A percentile compares a stretch with the other conserved stretches of the same genome.
Conservation (phyloP, 371 early-diverging fungal genomes). For the Rhizopus sp. region DNA sequence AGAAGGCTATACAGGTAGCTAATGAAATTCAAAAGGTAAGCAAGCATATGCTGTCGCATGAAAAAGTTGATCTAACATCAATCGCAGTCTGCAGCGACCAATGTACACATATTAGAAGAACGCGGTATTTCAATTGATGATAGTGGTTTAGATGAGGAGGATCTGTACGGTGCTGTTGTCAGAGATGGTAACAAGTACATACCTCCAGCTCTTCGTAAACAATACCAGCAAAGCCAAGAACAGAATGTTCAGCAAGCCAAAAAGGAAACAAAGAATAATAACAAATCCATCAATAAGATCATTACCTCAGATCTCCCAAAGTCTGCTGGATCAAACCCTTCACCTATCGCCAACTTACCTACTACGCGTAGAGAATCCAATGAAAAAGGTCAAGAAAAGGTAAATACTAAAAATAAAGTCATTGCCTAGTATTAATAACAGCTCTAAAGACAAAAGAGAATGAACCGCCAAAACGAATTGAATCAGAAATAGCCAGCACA, state of each 20-base stretch:
- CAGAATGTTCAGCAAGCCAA: slow-evolving; percentile 10
- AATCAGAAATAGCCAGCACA: slow-evolving; percentile 62
- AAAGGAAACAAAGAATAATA: slow-evolving; percentile 8
- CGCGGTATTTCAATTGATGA: slow-evolving; percentile 74
- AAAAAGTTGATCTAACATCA: not conserved
- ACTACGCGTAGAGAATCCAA: slow-evolving; percentile 25
- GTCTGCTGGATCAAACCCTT: slow-evolving; percentile 24
- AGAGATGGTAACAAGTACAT: slow-evolving; percentile 78
- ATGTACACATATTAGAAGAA: slow-evolving; percentile 95
- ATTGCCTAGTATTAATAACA: too few relatives aligned
- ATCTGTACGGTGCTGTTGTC: slow-evolving; percentile 80
- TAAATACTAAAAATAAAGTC: slow-evolving; percentile 5
- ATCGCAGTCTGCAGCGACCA: slow-evolving; percentile 63
- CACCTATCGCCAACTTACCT: slow-evolving; percentile 40
- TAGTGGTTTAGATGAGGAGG: slow-evolving; percentile 87
- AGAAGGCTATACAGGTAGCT: slow-evolving; percentile 87
- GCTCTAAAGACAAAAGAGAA: not conserved
- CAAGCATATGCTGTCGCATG: not conserved
- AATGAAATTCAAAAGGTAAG: slow-evolving; percentile 83
- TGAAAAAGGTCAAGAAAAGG: slow-evolving; percentile 24
- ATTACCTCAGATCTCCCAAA: slow-evolving; percentile 36
- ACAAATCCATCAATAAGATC: slow-evolving; percentile 37
- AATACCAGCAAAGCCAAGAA: slow-evolving; percentile 12
- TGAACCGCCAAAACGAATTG: slow-evolving; percentile 28
- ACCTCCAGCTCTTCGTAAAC: slow-evolving; percentile 80